phyloP scores from a whole-genome alignment of 2,329 filamentous ascomycete genomes.

The Ophiostoma tasmaniense region DNA sequence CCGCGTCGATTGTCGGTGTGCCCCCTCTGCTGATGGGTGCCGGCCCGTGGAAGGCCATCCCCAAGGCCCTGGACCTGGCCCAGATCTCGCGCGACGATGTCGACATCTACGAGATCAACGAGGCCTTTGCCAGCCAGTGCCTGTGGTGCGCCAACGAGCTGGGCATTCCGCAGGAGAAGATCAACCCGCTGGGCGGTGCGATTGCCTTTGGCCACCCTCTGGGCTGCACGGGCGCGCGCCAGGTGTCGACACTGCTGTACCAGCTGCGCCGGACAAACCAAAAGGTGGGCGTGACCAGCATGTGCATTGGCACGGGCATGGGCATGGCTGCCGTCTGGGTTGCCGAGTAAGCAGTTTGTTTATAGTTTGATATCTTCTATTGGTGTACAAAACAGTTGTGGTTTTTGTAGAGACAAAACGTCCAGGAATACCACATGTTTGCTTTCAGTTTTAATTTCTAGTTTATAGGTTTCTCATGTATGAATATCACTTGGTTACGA shows the following conservation, averaged over 20 bases:
- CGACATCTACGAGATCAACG: conserved; percentile 98
- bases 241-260: conserved; percentile 85
- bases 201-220: conserved; percentile 95
- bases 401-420: not conserved
- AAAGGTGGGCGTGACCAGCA: conserved; percentile 84
- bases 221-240: conserved; percentile 86
- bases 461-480: conserved; percentile 1
- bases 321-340: conserved; percentile 97
- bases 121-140: conserved; percentile 94
- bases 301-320: conserved; percentile 97
- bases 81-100: conserved; percentile 83
- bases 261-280: conserved; percentile 78
- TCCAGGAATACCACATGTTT: not conserved
- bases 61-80: conserved; percentile 79
- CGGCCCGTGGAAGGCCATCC: conserved; percentile 92
- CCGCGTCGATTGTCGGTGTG: conserved; percentile 78
- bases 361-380: not conserved
- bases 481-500: not conserved
- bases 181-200: conserved; percentile 94
- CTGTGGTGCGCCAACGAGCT: conserved; percentile 89
- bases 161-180: conserved; percentile 70
- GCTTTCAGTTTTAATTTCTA: not conserved
- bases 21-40: conserved; percentile 92
- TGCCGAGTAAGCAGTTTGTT: conserved; percentile 55
- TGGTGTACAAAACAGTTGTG: not conserved